phyloP scores from a whole-genome alignment of 1,139 yeast genomes.

The Blastobotrys petasosporus region DNA sequence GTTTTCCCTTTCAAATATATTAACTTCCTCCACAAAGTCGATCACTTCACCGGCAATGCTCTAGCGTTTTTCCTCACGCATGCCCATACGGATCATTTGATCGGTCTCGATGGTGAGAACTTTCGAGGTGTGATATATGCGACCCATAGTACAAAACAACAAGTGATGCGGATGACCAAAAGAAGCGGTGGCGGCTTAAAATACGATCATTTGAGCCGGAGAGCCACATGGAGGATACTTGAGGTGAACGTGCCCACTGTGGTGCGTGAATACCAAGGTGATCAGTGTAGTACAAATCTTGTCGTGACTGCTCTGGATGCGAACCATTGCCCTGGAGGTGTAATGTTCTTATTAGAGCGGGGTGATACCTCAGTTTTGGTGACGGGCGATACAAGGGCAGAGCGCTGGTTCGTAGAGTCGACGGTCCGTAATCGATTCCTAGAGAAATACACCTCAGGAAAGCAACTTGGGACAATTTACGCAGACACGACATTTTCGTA shows the following conservation, averaged over 20 bases:
- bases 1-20: background rate
- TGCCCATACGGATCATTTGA: conserved; percentile 52
- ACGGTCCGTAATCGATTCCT: conserved; percentile 39
- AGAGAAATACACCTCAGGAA: conserved; percentile 39
- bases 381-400: conserved; percentile 61
- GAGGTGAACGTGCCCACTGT: background rate
- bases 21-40: conserved; percentile 32
- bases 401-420: conserved; percentile 45
- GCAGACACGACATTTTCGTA: conserved; percentile 53
- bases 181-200: conserved; percentile 11
- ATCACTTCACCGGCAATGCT: conserved; percentile 34
- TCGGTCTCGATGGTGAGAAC: conserved; percentile 40
- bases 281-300: conserved; percentile 23
- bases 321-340: conserved; percentile 61
- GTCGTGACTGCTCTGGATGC: conserved; percentile 32
- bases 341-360: conserved; percentile 48
- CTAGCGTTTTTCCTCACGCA: conserved; percentile 43
- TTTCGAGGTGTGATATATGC: conserved; percentile 35
- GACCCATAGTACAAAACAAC: conserved; percentile 1
- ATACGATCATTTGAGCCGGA: conserved; percentile 25
- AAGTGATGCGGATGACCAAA: background rate
- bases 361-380: conserved; percentile 37
- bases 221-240: background rate
- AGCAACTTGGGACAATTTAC: conserved; percentile 43
- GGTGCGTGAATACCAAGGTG: conserved; percentile 4